Evolutionary conservation across 192 early-diverging fungal genomes (phyloP), one percentile per base, ranked within the genome.

Genomic region (Phycomyces blakesleeanus): DNA sequence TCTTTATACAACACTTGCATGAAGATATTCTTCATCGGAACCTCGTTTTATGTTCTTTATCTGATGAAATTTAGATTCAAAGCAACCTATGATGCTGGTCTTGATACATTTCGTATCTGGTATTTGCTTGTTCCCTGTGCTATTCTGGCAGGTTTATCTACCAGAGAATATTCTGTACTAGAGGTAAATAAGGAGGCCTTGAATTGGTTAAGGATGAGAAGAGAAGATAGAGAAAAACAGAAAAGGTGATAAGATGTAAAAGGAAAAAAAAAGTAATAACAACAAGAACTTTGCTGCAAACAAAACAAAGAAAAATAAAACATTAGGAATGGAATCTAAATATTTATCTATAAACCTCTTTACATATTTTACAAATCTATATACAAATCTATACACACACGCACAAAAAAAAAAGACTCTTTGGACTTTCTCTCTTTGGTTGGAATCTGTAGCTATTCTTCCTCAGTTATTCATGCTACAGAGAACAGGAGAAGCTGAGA

Each of bases 401-500:
- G n/a, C 0, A 47, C n/a, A 26, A 9, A 8, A n/a, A 6, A 5
- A 29, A 47, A 21, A 99, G 89, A 82, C 95, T 34, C 72, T 94
- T 5, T 99, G 97, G 97, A 80, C 94, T 10, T 99, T 98, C 76
- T 98, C 96, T 20, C 90, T 99, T 62, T 98, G 89, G 63, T 81
- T 99, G 61, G 97, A 99, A 73, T 80, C 95, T 5, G 92, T 96
- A 0, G 97, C 97, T 5, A 99, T 99, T 72, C 76, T 99, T 57
- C 97, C 97, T 26, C 97, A 99, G 67, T 84, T 99, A 14, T 97
- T 97, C 81, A 94, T 96, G 81, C 80, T 99, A 66, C 86, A 89
- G n/a, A 87, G 94, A 55, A 98, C 96, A 1, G 94, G 96, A 26
- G 96, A 98, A 75, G 95, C 95, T 11, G 96, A 99, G 74, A 97